Evolutionary conservation across 768 basidiomycete genomes (phyloP), one percentile per base, ranked within the genome.

Genomic region (Kwoniella pini): DNA sequence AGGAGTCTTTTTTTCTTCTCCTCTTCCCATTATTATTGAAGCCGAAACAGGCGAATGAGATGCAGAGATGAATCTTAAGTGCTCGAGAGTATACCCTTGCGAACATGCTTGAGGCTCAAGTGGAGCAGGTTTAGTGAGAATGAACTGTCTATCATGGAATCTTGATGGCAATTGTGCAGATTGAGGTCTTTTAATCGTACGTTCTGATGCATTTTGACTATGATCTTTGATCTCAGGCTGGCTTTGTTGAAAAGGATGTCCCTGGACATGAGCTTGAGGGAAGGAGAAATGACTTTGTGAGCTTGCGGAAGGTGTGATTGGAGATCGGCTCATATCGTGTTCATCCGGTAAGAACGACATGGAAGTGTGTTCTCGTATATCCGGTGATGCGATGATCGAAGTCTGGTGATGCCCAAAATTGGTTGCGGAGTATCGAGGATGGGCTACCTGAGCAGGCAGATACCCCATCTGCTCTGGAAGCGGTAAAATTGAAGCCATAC

Each of bases 281-380:
- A 50, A 50, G 7, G 48, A 33, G 15, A 31, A 31, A 33, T 31
- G 30, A 42, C 21, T 42, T 39, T 42, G 53, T 42, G 38, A n/a
- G 17, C n/a, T 54, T 1, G 28, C 40, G 13, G 40, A 21, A 13
- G 38, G 39, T 40, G 53, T 30, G 12, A 42, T 19, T 27, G 33
- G 7, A 27, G 40, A 39, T 13, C 39, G 28, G 21, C 26, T 19
- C 54, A 55, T 55, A 45, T 55, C 54, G 17, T 39, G 24, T 27
- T 55, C 54, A 33, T 44, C 43, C 21, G 54, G 54, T 31, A 55
- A 45, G 30, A 55, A 55, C 2, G 54, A 55, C 42, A 45, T 45
- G 17, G 54, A 36, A 31, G 43, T 30, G 22, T 55, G 27, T 43
- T 28, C n/a, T 44, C 26, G 48, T 3, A 33, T 30, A 27, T 33